A percentile compares a stretch with the other conserved stretches of the same genome.
Conservation (phyloP, 805 yeast genomes). For the Kodamaea fukazawae region DNA sequence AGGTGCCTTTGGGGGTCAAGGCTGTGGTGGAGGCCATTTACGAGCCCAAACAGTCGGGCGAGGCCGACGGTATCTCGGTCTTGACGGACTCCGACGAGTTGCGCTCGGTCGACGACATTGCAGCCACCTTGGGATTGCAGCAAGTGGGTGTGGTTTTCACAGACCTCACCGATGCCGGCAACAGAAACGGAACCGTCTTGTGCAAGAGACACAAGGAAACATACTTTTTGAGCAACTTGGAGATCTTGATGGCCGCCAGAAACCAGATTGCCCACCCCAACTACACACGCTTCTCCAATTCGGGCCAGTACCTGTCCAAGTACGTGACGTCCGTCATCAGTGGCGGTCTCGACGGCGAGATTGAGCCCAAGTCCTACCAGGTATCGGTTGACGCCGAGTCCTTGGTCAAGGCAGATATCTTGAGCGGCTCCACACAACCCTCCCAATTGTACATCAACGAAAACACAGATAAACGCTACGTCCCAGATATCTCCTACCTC, state of each 20-base stretch:
- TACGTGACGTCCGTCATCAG: conserved; percentile 91
- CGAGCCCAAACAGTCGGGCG: conserved; percentile 89
- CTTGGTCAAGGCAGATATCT: conserved; percentile 78
- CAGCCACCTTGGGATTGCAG: conserved; percentile 55
- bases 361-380: conserved; percentile 88
- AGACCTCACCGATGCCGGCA: conserved; percentile 84
- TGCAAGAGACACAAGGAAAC: conserved; percentile 92
- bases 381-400: conserved; percentile 87
- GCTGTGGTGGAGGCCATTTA: conserved; percentile 92
- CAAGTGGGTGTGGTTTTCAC: conserved; percentile 86
- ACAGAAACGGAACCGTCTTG: conserved; percentile 82
- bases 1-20: conserved; percentile 89
- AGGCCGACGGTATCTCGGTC: conserved; percentile 76
- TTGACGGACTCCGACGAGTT: conserved; percentile 54
- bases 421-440: conserved; percentile 88
- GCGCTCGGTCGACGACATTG: conserved; percentile 49
- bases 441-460: conserved; percentile 78
- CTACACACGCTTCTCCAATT: conserved; percentile 57
- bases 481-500: conserved; percentile 89
- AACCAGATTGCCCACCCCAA: conserved; percentile 69
- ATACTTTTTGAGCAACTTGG: conserved; percentile 85
- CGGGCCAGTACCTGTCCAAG: conserved; percentile 75
- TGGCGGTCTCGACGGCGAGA: conserved; percentile 86
- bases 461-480: conserved; percentile 72
- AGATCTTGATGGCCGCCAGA: conserved; percentile 76